Conservation (phyloP, 164 flowering plant species). For the Echeveria elegans region DNA sequence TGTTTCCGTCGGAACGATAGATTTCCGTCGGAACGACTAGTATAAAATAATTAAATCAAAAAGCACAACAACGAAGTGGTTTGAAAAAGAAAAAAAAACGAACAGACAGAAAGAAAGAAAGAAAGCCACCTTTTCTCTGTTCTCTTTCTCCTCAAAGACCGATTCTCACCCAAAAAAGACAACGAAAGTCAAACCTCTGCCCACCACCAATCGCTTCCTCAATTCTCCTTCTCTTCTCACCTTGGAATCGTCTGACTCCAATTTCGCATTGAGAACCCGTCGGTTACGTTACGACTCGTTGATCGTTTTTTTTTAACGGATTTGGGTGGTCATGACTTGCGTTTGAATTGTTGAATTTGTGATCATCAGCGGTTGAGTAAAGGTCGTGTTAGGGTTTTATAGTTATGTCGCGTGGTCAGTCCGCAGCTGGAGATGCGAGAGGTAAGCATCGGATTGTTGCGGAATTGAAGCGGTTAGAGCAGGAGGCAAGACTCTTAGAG, state of each 20-base stretch:
- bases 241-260: too few relatives aligned
- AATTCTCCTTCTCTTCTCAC: too few relatives aligned
- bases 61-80: too few relatives aligned
- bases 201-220: not conserved
- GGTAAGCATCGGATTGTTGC: constrained; percentile 51
- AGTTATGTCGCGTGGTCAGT: constrained; percentile 7
- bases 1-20: too few relatives aligned
- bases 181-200: not conserved
- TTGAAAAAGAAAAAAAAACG: not conserved
- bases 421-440: constrained; percentile 19
- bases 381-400: not conserved
- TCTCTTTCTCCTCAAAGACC: not conserved
- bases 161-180: not conserved
- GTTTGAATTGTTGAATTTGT: not conserved
- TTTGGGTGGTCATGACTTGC: too few relatives aligned
- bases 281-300: too few relatives aligned
- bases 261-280: not conserved
- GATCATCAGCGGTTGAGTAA: not conserved
- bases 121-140: not conserved
- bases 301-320: too few relatives aligned
- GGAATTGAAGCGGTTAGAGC: constrained; percentile 44
- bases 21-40: too few relatives aligned
- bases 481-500: constrained; percentile 34
- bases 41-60: too few relatives aligned
- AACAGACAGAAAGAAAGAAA: not conserved